Evolutionary conservation across 208 protist species (phyloP).

Genomic region (Leishmania arabica): DNA sequence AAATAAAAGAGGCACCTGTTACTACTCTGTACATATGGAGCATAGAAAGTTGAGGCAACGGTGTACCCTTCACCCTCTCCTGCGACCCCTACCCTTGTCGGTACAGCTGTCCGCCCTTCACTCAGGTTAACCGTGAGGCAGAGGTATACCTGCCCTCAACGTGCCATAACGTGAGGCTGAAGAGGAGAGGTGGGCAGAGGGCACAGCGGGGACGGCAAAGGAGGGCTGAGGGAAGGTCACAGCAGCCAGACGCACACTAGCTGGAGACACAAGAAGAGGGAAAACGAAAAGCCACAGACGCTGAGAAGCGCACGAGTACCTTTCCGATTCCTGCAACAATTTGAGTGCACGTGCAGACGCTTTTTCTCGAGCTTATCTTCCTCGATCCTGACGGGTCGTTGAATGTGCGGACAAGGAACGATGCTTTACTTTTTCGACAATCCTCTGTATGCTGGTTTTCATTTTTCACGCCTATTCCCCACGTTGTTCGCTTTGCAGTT

Average conservation of each 20-base stretch:
- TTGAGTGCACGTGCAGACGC: background rate
- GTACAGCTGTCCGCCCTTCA: background rate
- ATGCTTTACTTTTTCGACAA: background rate
- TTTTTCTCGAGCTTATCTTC: background rate
- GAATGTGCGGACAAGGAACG: background rate
- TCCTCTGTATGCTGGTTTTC: background rate
- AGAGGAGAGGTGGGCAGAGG: background rate
- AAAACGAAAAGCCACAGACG: background rate
- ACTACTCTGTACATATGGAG: too few species aligned
- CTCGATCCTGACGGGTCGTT: background rate
- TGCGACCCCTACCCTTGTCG: background rate
- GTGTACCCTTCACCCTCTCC: background rate
- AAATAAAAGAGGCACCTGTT: background rate
- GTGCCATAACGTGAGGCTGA: background rate
- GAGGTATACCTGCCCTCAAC: background rate
- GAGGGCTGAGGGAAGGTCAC: background rate
- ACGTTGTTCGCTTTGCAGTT: background rate
- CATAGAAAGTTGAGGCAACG: background rate
- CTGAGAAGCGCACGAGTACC: background rate
- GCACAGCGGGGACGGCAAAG: background rate
- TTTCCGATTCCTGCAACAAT: background rate
- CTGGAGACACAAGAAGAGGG: background rate
- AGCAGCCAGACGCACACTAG: background rate
- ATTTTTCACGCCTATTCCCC: background rate
- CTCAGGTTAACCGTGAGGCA: background rate